Percentiles rank a stretch among this genome's conserved stretches.
Evolutionary conservation across 75 land plant genomes (phyloP).

Genomic region (Adiantum capillusveneris): DNA sequence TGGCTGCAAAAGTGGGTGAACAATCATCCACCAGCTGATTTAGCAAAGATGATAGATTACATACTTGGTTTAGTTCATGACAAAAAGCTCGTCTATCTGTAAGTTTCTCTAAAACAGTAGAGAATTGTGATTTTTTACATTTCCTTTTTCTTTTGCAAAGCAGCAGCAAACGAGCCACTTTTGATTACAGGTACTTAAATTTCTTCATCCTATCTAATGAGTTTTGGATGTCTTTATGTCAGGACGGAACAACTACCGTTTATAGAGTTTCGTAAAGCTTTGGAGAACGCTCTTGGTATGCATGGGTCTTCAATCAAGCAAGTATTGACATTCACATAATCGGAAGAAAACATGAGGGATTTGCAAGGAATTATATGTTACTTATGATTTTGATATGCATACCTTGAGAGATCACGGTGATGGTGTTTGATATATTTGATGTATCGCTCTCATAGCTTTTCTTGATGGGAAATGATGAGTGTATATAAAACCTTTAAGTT

Average conservation of each 20-base stretch:
- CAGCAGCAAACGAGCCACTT: too few species aligned
- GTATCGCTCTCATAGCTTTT: too few species aligned
- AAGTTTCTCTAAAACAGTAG: conserved; percentile 15
- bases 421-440: too few species aligned
- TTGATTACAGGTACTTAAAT: too few species aligned
- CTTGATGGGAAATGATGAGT: too few species aligned
- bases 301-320: conserved; percentile 70
- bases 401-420: too few species aligned
- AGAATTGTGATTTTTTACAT: background rate
- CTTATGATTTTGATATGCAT: too few species aligned
- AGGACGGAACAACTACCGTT: conserved; percentile 78
- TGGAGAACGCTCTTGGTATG: conserved; percentile 79
- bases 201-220: too few species aligned
- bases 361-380: too few species aligned
- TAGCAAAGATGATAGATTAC: conserved; percentile 58
- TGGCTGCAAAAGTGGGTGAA: conserved; percentile 91
- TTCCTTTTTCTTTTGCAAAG: background rate
- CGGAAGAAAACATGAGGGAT: background rate
- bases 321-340: conserved; percentile 42
- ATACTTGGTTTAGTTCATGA: conserved; percentile 50
- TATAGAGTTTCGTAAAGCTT: conserved; percentile 46
- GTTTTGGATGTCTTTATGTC: too few species aligned
- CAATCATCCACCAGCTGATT: conserved; percentile 48
- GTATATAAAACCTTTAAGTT: too few species aligned
- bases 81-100: conserved; percentile 74